Percentiles rank a stretch among this genome's conserved stretches.
Conservation (phyloP, 2,329 filamentous ascomycete species). For the Beauveria sp. region DNA sequence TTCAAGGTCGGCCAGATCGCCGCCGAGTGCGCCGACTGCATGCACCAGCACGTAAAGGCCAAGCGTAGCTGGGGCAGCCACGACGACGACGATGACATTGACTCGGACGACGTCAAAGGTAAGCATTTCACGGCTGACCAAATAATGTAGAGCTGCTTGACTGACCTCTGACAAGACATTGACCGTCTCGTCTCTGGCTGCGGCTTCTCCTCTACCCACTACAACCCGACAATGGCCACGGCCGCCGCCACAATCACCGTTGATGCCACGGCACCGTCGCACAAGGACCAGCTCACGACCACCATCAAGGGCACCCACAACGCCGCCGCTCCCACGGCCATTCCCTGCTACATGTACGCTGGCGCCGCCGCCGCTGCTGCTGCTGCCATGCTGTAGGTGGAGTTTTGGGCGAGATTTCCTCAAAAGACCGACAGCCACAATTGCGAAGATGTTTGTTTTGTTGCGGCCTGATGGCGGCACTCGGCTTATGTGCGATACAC, state of each 20-base stretch:
- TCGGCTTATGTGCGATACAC: not conserved
- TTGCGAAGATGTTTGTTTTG: not conserved
- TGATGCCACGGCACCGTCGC: conserved; percentile 24
- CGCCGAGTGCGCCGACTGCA: conserved; percentile 30
- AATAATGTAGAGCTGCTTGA: no score
- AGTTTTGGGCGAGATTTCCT: not conserved
- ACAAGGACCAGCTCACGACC: conserved; percentile 27
- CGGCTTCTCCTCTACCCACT: conserved; percentile 25
- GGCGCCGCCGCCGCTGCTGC: conserved; percentile 10
- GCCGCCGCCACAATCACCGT: conserved; percentile 20
- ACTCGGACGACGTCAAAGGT: conserved; percentile 18
- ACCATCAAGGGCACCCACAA: conserved; percentile 21
- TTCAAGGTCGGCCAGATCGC: conserved; percentile 30
- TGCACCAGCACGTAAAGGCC: conserved; percentile 23
- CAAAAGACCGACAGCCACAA: not conserved
- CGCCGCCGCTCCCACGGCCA: not conserved
- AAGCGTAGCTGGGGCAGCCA: conserved; percentile 14
- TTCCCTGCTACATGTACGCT: conserved; percentile 6
- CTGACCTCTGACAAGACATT: conserved; percentile 22
- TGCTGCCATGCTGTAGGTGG: not conserved
- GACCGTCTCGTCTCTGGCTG: conserved; percentile 27
- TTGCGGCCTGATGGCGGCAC: not conserved
- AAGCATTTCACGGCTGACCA: not conserved
- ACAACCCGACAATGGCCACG: conserved; percentile 21
- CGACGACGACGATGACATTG: conserved; percentile 12